These are phyloP conservation scores for Metschnikowia kunwiensis DNA, from an alignment of 805 yeast species.

Conservation along the genomic window DNA sequence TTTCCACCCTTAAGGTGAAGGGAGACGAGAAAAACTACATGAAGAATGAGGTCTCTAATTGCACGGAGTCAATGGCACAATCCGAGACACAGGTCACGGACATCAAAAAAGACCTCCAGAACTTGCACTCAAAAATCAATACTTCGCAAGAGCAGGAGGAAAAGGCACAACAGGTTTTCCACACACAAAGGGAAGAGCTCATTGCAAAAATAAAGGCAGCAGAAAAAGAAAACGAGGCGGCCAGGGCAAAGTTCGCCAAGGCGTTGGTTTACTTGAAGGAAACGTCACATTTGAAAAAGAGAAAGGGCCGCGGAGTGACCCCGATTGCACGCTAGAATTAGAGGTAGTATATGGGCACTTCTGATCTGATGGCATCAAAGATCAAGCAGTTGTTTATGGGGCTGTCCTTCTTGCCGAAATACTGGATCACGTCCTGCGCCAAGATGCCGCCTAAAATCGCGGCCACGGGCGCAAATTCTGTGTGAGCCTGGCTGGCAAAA, in stretches of 20 bases:
- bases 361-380: constrained; percentile 66
- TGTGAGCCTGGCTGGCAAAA: constrained; percentile 46
- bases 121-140: constrained; percentile 21
- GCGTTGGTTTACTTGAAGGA: constrained; percentile 36
- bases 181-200: constrained; percentile 18
- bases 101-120: constrained; percentile 19
- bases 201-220: constrained; percentile 24
- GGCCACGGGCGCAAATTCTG: constrained; percentile 79
- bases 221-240: constrained; percentile 21
- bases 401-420: constrained; percentile 66
- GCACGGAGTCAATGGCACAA: constrained; percentile 47
- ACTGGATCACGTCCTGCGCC: constrained; percentile 88
- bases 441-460: constrained; percentile 88
- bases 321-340: constrained; percentile 18
- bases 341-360: constrained; percentile 67
- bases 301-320: constrained; percentile 40
- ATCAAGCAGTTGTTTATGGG: constrained; percentile 81
- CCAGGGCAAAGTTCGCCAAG: constrained; percentile 29
- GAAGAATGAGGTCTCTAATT: constrained; percentile 54
- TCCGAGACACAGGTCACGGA: constrained; percentile 33
- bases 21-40: constrained; percentile 63
- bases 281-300: constrained; percentile 40
- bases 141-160: constrained; percentile 21
- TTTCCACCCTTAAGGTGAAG: constrained; percentile 45
- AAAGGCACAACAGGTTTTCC: constrained; percentile 22